phyloP scores from a whole-genome alignment of 352 stramenopile genomes.

The Phytophthora cryptogea region DNA sequence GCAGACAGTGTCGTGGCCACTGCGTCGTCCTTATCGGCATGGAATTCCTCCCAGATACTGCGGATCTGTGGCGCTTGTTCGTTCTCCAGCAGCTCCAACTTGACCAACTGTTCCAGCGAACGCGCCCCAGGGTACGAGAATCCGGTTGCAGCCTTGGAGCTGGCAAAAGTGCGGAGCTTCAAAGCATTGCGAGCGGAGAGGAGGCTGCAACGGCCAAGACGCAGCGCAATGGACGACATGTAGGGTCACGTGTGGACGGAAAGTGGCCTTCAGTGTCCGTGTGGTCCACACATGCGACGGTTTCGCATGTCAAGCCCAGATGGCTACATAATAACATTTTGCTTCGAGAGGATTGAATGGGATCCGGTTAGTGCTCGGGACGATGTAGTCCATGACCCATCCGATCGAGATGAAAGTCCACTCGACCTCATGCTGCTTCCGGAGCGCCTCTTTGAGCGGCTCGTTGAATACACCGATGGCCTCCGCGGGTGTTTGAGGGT shows the following conservation, averaged over 20 bases:
- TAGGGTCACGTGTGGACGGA: constrained; percentile 12
- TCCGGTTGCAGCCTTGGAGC: constrained; percentile 29
- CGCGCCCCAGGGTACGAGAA: constrained; percentile 87
- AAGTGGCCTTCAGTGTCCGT: neutral
- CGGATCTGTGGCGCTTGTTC: constrained; percentile 64
- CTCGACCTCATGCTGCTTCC: constrained; percentile 36
- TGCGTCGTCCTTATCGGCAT: constrained; percentile 75
- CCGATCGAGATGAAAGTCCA: constrained; percentile 40
- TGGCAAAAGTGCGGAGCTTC: constrained; percentile 16
- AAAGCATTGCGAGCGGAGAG: constrained; percentile 9
- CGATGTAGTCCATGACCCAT: constrained; percentile 39
- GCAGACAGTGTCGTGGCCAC: constrained; percentile 54
- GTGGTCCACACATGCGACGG: constrained; percentile 23
- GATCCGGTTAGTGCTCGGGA: too few species aligned
- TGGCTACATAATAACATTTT: constrained; percentile 12
- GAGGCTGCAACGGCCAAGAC: constrained; percentile 15
- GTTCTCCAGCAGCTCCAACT: constrained; percentile 79
- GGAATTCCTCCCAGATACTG: constrained; percentile 82
- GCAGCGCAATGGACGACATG: constrained; percentile 21
- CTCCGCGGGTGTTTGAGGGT: constrained; percentile 12
- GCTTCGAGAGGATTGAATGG: too few species aligned
- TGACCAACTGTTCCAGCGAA: constrained; percentile 82
- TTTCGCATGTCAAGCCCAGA: constrained; percentile 9
- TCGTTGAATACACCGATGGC: constrained; percentile 13
- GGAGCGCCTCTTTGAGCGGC: constrained; percentile 26